Conservation (phyloP, 805 yeast genomes). For the Hanseniaspora vineae region DNA sequence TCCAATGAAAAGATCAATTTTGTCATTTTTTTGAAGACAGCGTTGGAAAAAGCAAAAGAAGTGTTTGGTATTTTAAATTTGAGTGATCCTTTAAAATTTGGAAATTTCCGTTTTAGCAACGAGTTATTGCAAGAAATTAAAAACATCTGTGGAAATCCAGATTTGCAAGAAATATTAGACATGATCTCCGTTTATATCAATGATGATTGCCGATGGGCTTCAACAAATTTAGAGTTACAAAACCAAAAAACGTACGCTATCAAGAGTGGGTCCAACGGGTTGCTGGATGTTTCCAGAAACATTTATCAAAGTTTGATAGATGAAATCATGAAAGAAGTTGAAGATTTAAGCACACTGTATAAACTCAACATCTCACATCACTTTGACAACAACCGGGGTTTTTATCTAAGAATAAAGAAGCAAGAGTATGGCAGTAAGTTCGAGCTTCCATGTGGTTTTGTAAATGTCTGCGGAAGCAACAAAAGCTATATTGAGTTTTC, state of each 20-base stretch:
- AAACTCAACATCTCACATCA: constrained; percentile 19
- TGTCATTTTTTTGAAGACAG: constrained; percentile 27
- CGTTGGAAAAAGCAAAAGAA: constrained; percentile 15
- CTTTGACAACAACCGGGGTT: constrained; percentile 28
- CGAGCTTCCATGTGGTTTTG: constrained; percentile 23
- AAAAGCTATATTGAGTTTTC: constrained; percentile 26
- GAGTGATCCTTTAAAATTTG: constrained; percentile 7
- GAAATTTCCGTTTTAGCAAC: constrained; percentile 3
- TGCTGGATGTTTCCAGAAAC: constrained; percentile 32
- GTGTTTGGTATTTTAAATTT: constrained; percentile 5
- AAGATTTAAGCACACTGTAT: constrained; percentile 13
- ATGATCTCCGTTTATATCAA: constrained; percentile 25
- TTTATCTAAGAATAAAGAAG: constrained; percentile 23
- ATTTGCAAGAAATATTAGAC: constrained; percentile 12
- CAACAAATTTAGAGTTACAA: constrained; percentile 26
- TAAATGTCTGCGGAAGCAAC: constrained; percentile 19
- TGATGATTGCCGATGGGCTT: constrained; percentile 32
- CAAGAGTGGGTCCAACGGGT: constrained; percentile 31
- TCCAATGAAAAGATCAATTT: constrained; percentile 30
- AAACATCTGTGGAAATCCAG: constrained; percentile 17
- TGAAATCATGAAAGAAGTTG: constrained; percentile 23
- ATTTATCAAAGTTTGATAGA: constrained; percentile 27
- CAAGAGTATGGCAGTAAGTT: constrained; percentile 6
- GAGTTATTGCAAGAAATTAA: constrained; percentile 19
- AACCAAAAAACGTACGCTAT: constrained; percentile 35